phyloP scores from a whole-genome alignment of 176 grass and related monocot genomes.

The Triticum turgidum region DNA sequence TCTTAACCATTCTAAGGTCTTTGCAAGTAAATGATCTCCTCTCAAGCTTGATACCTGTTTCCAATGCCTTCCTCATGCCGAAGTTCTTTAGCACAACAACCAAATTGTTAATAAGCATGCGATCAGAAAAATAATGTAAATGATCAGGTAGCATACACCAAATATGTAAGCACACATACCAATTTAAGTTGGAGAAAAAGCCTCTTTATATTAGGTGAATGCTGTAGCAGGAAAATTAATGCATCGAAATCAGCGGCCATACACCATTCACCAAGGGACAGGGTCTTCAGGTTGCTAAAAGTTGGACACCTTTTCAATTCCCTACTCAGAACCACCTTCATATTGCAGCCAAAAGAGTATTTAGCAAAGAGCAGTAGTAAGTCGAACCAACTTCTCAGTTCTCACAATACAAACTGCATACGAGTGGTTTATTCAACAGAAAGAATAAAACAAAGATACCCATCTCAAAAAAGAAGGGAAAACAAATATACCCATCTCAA shows the following conservation, averaged over 20 bases:
- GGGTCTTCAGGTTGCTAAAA: conserved; percentile 28
- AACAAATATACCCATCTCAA: neutral
- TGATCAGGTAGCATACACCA: neutral
- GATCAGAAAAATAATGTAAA: neutral
- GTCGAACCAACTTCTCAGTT: neutral
- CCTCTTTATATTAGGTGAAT: conserved; percentile 21
- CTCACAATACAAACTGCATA: neutral
- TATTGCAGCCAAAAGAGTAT: neutral
- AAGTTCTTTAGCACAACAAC: neutral
- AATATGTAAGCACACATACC: neutral
- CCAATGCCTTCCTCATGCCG: neutral
- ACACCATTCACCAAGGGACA: conserved; percentile 33
- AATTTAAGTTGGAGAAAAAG: conserved; percentile 25
- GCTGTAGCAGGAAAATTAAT: conserved; percentile 22
- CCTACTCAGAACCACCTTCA: conserved; percentile 9
- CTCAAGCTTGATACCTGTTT: neutral
- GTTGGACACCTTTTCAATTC: neutral
- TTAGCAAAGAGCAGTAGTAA: neutral
- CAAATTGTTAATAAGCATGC: neutral
- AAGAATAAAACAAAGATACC: neutral
- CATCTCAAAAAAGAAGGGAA: neutral
- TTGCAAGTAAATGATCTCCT: conserved; percentile 16
- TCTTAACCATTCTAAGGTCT: conserved; percentile 20
- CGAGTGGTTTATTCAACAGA: neutral
- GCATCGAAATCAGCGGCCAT: conserved; percentile 12